These are phyloP conservation scores for Alternaria tenuissima DNA, from an alignment of 2,329 filamentous ascomycete genomes.

Conservation along the genomic window DNA sequence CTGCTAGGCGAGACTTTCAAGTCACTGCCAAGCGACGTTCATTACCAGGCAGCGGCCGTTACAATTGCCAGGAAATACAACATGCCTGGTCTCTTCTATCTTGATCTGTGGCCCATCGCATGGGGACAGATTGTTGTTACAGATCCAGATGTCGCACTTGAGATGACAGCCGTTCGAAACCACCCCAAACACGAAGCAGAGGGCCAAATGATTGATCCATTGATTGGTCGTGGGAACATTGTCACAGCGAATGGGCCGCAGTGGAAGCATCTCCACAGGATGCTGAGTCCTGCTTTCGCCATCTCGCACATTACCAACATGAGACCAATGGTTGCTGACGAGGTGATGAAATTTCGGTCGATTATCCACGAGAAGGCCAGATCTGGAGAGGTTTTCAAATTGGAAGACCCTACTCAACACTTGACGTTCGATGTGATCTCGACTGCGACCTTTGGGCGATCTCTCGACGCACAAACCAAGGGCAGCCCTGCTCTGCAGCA, in stretches of 20 bases:
- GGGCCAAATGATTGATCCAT: slow-evolving; percentile 27
- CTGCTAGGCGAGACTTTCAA: slow-evolving; percentile 48
- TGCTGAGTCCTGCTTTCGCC: slow-evolving; percentile 50
- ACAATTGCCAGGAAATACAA: slow-evolving; percentile 49
- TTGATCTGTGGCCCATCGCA: slow-evolving; percentile 57
- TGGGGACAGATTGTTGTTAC: slow-evolving; percentile 44
- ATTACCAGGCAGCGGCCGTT: slow-evolving; percentile 48
- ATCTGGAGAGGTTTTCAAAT: slow-evolving; percentile 31
- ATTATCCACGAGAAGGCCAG: slow-evolving; percentile 30
- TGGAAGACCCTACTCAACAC: slow-evolving; percentile 33
- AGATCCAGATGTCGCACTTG: slow-evolving; percentile 49
- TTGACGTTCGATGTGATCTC: slow-evolving; percentile 42
- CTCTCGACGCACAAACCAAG: slow-evolving; percentile 35
- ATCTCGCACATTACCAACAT: slow-evolving; percentile 41
- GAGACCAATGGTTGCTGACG: slow-evolving; percentile 30
- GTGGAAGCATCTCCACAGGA: slow-evolving; percentile 49
- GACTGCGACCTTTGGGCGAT: slow-evolving; percentile 35
- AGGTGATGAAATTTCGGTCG: slow-evolving; percentile 42
- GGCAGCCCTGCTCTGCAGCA: slow-evolving; percentile 28
- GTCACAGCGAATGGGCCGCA: slow-evolving; percentile 39
- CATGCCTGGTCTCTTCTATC: slow-evolving; percentile 52
- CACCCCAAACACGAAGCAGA: slow-evolving; percentile 43
- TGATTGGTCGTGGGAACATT: slow-evolving; percentile 42
- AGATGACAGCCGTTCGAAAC: slow-evolving; percentile 48
- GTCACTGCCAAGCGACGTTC: slow-evolving; percentile 44